phyloP scores from a whole-genome alignment of 1,139 yeast species.

The Saccharomyces hybrid region DNA sequence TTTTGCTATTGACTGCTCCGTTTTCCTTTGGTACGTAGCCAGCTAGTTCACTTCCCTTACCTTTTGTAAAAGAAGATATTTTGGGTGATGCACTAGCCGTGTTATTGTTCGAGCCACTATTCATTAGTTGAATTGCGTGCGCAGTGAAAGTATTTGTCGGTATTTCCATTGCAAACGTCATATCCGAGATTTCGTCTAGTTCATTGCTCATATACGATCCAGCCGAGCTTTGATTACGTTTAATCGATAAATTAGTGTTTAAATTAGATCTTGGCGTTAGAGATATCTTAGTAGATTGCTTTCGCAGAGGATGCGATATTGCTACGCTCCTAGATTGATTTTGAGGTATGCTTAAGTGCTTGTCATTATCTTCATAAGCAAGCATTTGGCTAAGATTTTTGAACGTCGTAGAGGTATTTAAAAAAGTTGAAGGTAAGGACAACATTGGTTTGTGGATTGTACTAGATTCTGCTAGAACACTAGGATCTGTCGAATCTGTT shows the following conservation, averaged over 20 bases:
- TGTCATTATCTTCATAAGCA: constrained; percentile 8
- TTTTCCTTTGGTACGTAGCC: not conserved
- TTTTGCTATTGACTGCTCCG: constrained; percentile 1
- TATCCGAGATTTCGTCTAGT: constrained; percentile 20
- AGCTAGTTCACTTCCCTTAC: not conserved
- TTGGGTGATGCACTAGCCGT: not conserved
- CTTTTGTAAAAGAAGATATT: not conserved
- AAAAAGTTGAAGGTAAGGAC: constrained; percentile 20
- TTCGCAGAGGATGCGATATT: constrained; percentile 9
- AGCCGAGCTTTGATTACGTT: constrained; percentile 1
- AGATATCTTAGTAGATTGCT: constrained; percentile 14
- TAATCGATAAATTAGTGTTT: constrained; percentile 10
- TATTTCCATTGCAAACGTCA: constrained; percentile 26
- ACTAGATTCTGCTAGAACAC: constrained; percentile 28
- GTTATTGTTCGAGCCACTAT: not conserved
- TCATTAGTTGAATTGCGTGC: constrained; percentile 19
- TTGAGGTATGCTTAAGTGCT: not conserved
- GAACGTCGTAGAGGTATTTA: constrained; percentile 26
- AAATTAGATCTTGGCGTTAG: constrained; percentile 11
- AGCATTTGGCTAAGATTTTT: constrained; percentile 23
- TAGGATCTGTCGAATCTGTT: constrained; percentile 10
- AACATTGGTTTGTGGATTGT: constrained; percentile 17
- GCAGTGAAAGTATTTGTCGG: constrained; percentile 27
- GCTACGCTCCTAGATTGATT: constrained; percentile 1
- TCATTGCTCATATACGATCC: constrained; percentile 4